Base-by-base conservation (phyloP, 805 yeast genomes). In the Metschnikowia proteae region DNA sequence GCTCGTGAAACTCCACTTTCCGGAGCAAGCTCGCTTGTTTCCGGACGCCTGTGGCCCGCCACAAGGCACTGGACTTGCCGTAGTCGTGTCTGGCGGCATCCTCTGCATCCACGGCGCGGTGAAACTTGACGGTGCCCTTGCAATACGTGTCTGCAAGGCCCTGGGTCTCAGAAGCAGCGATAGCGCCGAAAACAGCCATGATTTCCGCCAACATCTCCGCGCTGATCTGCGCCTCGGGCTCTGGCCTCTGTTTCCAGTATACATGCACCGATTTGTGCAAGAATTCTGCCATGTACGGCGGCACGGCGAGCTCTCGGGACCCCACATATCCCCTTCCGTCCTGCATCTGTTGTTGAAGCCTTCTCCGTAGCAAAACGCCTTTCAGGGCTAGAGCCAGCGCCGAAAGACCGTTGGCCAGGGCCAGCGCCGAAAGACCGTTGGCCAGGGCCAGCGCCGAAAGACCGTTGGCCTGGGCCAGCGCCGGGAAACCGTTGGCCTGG, bases 1-100 rank as follows among this genome's bases (percentile, higher is more conserved):
- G 4, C 10, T 31, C 35, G 3, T 11, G 17, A 32, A 31, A 25
- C 27, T 36, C 38, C 17, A 39, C 55, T 3, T 43, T 65, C 50
- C 82, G 59, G 30, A 79, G 54, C 42, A 79, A 63, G 48, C 80
- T 76, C 6, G 82, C 78, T 36, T 75, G 52, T 55, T 70, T 75
- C 25, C 80, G 52, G 13, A 76, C 70, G 1, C 66, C 68, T 1
- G 72, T 60, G 1, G 67, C 67, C 56, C 78, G 78, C 83, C 83
- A 79, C 33, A 74, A 54, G 11, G 61, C 58, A 7, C 72, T 75
- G 13, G 76, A 66, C 29, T 56, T 56, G 1, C 64, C 61, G 57
- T 71, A 80, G 54, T 79, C 73, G 54, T 79, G 76, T 3, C 52
- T 46, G 7, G 64, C 47, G 3, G 82, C 82, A 28, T 56, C 49